These are phyloP conservation scores for Collybiopsis confluens DNA, from an alignment of 768 basidiomycete species.

Conservation along the genomic window DNA sequence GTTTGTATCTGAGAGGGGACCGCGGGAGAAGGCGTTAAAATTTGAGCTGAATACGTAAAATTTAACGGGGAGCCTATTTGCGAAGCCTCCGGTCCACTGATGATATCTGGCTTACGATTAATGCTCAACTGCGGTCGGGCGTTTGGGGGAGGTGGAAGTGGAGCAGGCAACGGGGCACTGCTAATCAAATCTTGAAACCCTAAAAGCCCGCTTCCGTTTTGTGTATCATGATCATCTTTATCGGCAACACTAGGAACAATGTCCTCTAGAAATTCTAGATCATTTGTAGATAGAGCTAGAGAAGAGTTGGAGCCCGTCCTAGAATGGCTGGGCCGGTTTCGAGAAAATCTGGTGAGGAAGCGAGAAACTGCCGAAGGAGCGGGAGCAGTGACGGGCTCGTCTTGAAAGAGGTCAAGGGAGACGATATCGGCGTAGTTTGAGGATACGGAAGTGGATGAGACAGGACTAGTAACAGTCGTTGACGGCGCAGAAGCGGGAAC, in stretches of 20 bases:
- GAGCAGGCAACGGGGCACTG: slow-evolving; percentile 44
- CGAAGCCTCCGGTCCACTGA: background rate
- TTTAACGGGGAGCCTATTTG: background rate
- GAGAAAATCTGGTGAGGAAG: slow-evolving; percentile 69
- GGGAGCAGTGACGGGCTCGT: slow-evolving; percentile 16
- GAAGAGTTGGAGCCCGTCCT: slow-evolving; percentile 24
- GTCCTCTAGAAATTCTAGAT: slow-evolving; percentile 78
- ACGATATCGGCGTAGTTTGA: background rate
- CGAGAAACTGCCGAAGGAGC: slow-evolving; percentile 75
- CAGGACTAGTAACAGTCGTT: background rate
- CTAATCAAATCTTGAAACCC: slow-evolving; percentile 38
- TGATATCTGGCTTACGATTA: background rate
- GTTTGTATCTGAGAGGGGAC: slow-evolving; percentile 3
- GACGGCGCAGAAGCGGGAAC: background rate
- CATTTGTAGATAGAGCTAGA: slow-evolving; percentile 71
- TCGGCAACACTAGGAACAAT: slow-evolving; percentile 55
- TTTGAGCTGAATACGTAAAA: background rate
- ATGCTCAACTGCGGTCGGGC: slow-evolving; percentile 15
- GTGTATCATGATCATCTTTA: slow-evolving; percentile 26
- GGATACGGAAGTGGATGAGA: slow-evolving; percentile 13
- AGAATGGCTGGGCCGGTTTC: slow-evolving; percentile 20
- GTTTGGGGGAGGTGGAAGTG: slow-evolving; percentile 32
- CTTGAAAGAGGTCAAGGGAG: slow-evolving; percentile 7
- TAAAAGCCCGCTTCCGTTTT: slow-evolving; percentile 20
- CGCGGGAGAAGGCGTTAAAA: background rate